Percentiles rank a stretch among this genome's conserved stretches.
Conservation (phyloP, 2,329 filamentous ascomycete genomes). For the Ophiostoma sp. region DNA sequence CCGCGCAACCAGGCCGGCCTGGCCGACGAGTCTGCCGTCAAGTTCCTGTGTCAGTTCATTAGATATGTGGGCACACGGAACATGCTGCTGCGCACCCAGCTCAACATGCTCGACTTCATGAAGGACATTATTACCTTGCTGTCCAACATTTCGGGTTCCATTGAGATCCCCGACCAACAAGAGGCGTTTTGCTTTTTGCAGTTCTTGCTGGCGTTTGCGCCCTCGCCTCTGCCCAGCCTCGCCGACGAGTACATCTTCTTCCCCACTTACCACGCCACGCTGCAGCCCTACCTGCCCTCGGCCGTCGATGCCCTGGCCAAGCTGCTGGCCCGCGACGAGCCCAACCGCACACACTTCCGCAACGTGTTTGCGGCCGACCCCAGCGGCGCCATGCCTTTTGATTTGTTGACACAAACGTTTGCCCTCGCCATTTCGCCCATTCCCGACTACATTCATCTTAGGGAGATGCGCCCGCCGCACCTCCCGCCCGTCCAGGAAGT, state of each 20-base stretch:
- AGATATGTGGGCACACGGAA: conserved; percentile 85
- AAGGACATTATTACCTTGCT: conserved; percentile 89
- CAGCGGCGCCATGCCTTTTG: conserved; percentile 63
- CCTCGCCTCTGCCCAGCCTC: conserved; percentile 66
- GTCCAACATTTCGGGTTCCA: conserved; percentile 79
- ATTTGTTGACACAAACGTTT: conserved; percentile 84
- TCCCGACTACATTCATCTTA: conserved; percentile 58
- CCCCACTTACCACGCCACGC: conserved; percentile 72
- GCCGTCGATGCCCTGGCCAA: conserved; percentile 91
- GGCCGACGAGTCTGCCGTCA: conserved; percentile 74
- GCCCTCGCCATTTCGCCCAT: conserved; percentile 82
- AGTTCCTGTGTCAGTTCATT: conserved; percentile 80
- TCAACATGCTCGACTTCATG: conserved; percentile 93
- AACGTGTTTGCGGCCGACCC: conserved; percentile 76
- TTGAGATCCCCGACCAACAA: conserved; percentile 81
- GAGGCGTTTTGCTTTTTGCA: conserved; percentile 84
- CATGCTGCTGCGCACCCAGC: conserved; percentile 76
- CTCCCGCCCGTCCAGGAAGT: conserved; percentile 71
- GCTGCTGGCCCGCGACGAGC: conserved; percentile 86
- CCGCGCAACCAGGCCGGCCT: conserved; percentile 72
- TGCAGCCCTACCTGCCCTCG: conserved; percentile 85
- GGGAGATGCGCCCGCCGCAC: conserved; percentile 55
- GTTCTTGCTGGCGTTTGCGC: conserved; percentile 88
- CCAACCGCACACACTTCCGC: conserved; percentile 83
- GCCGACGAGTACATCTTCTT: conserved; percentile 67